Evolutionary conservation across 2,329 filamentous ascomycete species (phyloP).

Genomic region (Arthroderma sp.): DNA sequence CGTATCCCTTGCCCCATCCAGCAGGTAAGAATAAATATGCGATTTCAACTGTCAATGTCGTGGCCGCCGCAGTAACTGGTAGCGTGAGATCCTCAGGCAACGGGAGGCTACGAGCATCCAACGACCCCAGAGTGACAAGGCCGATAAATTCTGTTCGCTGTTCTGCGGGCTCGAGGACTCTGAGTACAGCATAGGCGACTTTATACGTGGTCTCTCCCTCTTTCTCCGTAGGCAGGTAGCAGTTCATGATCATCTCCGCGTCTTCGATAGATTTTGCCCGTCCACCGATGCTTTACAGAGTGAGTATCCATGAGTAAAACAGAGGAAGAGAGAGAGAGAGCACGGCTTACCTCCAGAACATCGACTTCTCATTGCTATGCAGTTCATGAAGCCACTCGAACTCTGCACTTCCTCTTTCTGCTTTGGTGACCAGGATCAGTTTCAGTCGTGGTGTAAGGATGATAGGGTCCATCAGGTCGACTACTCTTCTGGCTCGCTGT

Average conservation of each 20-base stretch:
- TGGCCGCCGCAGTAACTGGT: not conserved
- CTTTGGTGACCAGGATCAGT: not conserved
- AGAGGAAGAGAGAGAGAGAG: too few species aligned
- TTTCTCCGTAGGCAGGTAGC: not conserved
- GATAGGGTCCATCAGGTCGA: not conserved
- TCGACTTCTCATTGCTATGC: slow-evolving; percentile 1
- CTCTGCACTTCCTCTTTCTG: not conserved
- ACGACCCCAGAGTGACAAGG: not conserved
- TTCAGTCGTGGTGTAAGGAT: not conserved
- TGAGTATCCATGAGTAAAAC: not conserved
- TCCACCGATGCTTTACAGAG: not conserved
- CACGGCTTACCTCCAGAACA: not conserved
- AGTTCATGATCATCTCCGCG: not conserved
- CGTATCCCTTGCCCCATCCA: not conserved
- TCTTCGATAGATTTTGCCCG: not conserved
- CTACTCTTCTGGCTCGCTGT: too few species aligned
- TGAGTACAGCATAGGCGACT: not conserved
- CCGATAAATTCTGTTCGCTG: not conserved
- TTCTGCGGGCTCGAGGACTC: not conserved
- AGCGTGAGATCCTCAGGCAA: not conserved
- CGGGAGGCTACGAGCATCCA: not conserved
- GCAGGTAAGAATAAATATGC: not conserved
- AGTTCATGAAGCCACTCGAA: not conserved
- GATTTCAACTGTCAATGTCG: not conserved
- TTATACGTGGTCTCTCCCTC: not conserved